Percentiles rank a stretch among this genome's conserved stretches.
Evolutionary conservation across 441 rosid genomes (phyloP).

Genomic region (Erodium trifolium): DNA sequence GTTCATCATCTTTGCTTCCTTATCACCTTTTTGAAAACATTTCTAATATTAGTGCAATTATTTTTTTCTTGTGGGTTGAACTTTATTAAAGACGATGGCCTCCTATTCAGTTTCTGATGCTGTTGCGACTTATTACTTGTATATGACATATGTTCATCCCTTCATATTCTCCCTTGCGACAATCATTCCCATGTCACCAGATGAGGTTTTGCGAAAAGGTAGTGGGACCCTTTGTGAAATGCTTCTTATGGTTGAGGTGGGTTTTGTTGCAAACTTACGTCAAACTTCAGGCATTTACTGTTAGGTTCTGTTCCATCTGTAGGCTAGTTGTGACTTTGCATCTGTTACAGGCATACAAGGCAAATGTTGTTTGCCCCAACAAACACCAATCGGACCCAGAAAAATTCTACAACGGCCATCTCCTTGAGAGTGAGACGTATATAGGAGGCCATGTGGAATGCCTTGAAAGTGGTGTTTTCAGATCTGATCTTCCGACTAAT

Average conservation of each 20-base stretch:
- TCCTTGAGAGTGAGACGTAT: conserved; percentile 97
- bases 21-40: conserved; percentile 1
- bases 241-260: conserved; percentile 97
- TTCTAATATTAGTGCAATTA: conserved; percentile 28
- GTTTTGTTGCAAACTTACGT: conserved; percentile 21
- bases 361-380: conserved; percentile 96
- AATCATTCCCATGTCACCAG: conserved; percentile 97
- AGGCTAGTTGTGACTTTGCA: conserved; percentile 20
- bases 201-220: conserved; percentile 98
- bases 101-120: conserved; percentile 99
- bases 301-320: conserved; percentile 19
- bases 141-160: conserved; percentile 97
- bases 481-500: conserved; percentile 90
- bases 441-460: conserved; percentile 99
- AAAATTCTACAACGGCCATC: conserved; percentile 69
- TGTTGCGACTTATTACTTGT: conserved; percentile 89
- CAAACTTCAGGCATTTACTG: conserved; percentile 17
- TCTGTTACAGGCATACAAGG: conserved; percentile 75
- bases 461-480: conserved; percentile 99
- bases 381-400: conserved; percentile 90
- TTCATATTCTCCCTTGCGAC: conserved; percentile 97
- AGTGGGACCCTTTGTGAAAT: conserved; percentile 99
- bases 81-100: conserved; percentile 85
- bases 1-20: neutral
- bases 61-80: conserved; percentile 14